Base-by-base conservation (phyloP, 495 filamentous ascomycete species). In the Penicillium dipodomyicola region DNA sequence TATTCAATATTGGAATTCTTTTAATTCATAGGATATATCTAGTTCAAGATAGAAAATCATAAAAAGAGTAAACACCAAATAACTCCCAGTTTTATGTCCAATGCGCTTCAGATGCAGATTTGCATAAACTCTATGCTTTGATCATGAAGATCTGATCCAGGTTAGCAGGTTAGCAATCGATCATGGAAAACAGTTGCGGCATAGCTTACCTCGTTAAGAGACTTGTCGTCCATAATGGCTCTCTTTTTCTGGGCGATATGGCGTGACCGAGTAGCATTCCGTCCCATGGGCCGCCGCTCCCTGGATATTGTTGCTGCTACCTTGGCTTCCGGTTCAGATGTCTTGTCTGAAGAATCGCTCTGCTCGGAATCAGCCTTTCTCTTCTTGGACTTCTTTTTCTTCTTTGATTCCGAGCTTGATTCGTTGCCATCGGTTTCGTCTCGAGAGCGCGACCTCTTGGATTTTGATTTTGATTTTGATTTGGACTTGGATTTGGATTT, bases 111-210 rank as follows among this genome's bases (percentile, higher is more conserved):
- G 42, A 54, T 46, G 52, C 52, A 46, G 41, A 37, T 12, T 6
- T 15, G 41, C 32, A 47, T 47, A 20, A 51, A 39, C 9, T 53
- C 58, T 73, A 71, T 41, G 73, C 71, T 67, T 88, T 88, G 48
- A 89, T 78, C 87, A 90, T 89, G 64, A 89, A 85, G 57, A 90
- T 90, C 87, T 90, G 60, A 6, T n/a, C n/a, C n/a, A n/a, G n/a
- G n/a, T n/a, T n/a, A n/a, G n/a, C n/a, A 15, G 29, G 65, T 85
- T 60, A 84, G 79, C 59, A 39, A 49, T 27, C 35, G 23, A 35
- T 43, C 10, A 39, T 27, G 5, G 9, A 57, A 33, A 43, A 37
- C 33, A 39, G 2, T 54, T 47, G 22, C 9, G 11, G 12, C 40
- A 19, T 14, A 47, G 66, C 72, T 70, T 71, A 90, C 89, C 82